Evolutionary conservation across 257 asterid genomes (phyloP).

Genomic region (Ophiorrhiza pumila): DNA sequence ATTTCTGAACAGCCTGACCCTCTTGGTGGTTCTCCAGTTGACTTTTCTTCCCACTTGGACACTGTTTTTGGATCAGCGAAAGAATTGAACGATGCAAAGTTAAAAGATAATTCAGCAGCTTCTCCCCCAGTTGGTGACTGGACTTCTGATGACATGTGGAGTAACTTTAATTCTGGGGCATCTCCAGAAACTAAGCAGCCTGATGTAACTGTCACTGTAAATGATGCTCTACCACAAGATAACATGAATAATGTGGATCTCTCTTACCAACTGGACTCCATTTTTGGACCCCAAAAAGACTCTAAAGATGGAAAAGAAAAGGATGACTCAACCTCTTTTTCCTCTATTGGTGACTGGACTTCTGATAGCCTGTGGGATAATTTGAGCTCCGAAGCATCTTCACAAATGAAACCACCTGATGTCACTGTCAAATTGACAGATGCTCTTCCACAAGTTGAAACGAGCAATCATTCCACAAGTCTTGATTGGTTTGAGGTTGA

Average conservation of each 20-base stretch:
- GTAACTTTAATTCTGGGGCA: conserved; percentile 32
- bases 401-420: conserved; percentile 32
- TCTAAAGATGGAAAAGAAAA: conserved; percentile 31
- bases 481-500: conserved; percentile 56
- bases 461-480: conserved; percentile 28
- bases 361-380: conserved; percentile 50
- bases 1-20: conserved; percentile 17
- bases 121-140: conserved; percentile 46
- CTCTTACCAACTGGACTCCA: conserved; percentile 53
- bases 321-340: conserved; percentile 34
- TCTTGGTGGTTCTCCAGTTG: conserved; percentile 33
- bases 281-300: conserved; percentile 47
- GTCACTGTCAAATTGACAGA: conserved; percentile 28
- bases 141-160: conserved; percentile 54
- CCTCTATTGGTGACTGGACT: conserved; percentile 46
- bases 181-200: conserved; percentile 30
- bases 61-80: conserved; percentile 54
- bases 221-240: conserved; percentile 24
- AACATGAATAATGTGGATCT: conserved; percentile 23
- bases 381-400: conserved; percentile 32
- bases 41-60: conserved; percentile 57
- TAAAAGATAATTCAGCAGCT: conserved; percentile 32
- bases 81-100: conserved; percentile 30
- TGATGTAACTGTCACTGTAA: conserved; percentile 34
- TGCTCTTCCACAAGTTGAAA: conserved; percentile 16